Evolutionary conservation across 2,329 filamentous ascomycete species (phyloP), one percentile per base, ranked within the genome.

Genomic region (Cladobotryum mycophilum): DNA sequence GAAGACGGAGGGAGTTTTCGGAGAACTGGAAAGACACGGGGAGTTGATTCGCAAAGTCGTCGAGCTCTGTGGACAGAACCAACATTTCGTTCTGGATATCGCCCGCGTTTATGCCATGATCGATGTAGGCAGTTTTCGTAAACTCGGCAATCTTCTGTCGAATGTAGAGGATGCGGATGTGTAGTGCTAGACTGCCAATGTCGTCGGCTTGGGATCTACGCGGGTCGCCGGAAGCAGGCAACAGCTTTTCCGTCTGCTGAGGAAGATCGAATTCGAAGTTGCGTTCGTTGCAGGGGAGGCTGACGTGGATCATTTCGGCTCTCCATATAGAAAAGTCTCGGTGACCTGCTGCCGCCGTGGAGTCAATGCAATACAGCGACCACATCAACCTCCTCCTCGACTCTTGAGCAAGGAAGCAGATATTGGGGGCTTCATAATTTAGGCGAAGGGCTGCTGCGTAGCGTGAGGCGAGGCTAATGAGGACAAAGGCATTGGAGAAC

Each of bases 1-100:
- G 73, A 20, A 81, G 66, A 13, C 77, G 72, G 4, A 81, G 66
- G 30, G 80, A 81, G 54, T 70, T 75, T 53, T 81, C 78, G 11
- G 76, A 80, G 61, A 79, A 81, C 43, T 76, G 75, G 56, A 82
- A 81, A 9, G 77, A 80, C 0, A 73, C 66, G 1, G 78, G 79
- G 5, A 81, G 62, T 20, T 78, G 69, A 17, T 73, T 70, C 42
- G 78, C 76, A 53, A 81, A 81, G 12, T 73, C 71, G 13, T 73
- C 71, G 4, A 81, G 71, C 34, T 76, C 74, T 53, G 74, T 73
- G 51, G 76, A 73, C 7, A 76, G 61, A 1, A 67, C 65, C 41
- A 77, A 72, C 12, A 80, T 65, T 13, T 71, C 65, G 3, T 68
- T 57, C 46, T 70, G 68, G 12, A 80, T 63, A 33, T 68, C 64